Percentiles rank a stretch among this genome's conserved stretches.
phyloP scores from a whole-genome alignment of 2,329 filamentous ascomycete species.

The Sporothrix curviconia region DNA sequence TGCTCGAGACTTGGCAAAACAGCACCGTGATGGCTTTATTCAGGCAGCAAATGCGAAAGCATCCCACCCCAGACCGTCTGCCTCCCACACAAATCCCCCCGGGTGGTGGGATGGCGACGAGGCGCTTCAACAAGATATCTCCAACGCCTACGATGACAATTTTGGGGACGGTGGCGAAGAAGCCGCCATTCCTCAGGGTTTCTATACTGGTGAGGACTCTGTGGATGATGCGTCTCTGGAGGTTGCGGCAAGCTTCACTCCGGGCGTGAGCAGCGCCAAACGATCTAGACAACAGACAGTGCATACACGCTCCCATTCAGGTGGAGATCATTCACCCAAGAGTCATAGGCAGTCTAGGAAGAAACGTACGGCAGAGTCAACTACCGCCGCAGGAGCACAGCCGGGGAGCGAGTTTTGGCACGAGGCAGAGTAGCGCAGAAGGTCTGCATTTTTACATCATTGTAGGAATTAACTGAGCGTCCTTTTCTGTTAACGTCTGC shows the following conservation, averaged over 20 bases:
- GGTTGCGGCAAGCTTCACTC: not conserved
- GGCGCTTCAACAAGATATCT: not conserved
- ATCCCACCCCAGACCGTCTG: no score
- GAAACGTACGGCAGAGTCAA: not conserved
- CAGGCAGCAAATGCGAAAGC: slow-evolving; percentile 20
- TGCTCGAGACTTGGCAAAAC: slow-evolving; percentile 31
- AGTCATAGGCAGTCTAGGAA: not conserved
- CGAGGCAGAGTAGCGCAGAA: not conserved
- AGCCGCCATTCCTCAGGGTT: not conserved
- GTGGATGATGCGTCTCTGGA: not conserved
- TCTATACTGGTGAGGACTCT: not conserved
- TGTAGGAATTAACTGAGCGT: no score
- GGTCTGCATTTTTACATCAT: no score
- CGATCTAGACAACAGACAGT: not conserved
- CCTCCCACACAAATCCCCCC: not conserved
- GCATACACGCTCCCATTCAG: not conserved
- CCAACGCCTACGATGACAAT: not conserved
- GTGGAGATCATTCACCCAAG: not conserved
- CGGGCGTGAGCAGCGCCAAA: not conserved
- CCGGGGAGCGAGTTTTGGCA: not conserved
- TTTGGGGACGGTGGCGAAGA: not conserved
- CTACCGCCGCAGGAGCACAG: not conserved
- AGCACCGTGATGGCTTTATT: slow-evolving; percentile 30
- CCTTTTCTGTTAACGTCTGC: no score
- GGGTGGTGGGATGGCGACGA: not conserved